Evolutionary conservation across 176 grass and related monocot genomes (phyloP).

Genomic region (Avena sativa): DNA sequence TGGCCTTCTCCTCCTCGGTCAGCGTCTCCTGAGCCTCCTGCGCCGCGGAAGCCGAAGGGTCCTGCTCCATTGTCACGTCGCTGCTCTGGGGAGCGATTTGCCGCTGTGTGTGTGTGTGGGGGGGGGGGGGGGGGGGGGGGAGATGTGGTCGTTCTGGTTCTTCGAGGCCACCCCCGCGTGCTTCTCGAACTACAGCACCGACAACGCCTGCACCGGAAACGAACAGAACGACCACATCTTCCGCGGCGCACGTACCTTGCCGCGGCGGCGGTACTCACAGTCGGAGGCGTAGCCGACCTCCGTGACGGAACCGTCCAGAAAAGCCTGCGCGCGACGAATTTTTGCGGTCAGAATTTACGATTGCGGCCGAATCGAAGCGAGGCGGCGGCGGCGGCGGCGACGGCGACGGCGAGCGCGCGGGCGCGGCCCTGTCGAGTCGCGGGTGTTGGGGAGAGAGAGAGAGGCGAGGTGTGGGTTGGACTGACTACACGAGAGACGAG

Average conservation of each 20-base stretch:
- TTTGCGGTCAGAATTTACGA: not conserved
- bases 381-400: not conserved
- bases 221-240: not conserved
- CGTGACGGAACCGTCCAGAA: constrained; percentile 53
- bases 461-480: not conserved
- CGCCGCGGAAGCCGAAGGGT: not conserved
- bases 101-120: not conserved
- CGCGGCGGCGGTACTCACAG: constrained; percentile 48
- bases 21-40: constrained; percentile 10
- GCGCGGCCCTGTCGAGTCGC: not conserved
- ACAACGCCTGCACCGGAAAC: constrained; percentile 52
- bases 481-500: not conserved
- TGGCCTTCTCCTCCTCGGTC: constrained; percentile 45
- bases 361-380: not conserved
- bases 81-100: constrained; percentile 45
- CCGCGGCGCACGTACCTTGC: constrained; percentile 33
- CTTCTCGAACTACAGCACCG: constrained; percentile 62
- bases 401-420: not conserved
- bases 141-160: constrained; percentile 67
- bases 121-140: not conserved
- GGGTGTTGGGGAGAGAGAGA: constrained; percentile 1
- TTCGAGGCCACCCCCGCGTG: constrained; percentile 44
- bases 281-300: constrained; percentile 52
- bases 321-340: constrained; percentile 36
- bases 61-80: constrained; percentile 29